Base-by-base conservation (phyloP, 2,329 filamentous ascomycete species). In the Sordariomycetes sp. region DNA sequence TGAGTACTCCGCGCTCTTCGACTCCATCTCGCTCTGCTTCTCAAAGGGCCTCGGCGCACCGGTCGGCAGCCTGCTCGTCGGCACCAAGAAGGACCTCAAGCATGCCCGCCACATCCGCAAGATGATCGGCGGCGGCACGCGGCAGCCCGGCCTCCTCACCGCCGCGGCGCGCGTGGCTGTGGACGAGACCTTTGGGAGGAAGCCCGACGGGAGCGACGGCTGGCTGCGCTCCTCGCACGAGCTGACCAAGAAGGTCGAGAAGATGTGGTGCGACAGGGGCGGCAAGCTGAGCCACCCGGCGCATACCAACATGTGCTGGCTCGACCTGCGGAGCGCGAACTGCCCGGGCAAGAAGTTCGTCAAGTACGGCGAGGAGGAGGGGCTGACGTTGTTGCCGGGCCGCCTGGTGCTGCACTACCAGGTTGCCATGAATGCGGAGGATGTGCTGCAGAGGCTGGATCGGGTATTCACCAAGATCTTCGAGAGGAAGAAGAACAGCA, bases 291-390 rank as follows among this genome's bases (percentile, higher is more conserved):
- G 68, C 15, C 67, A 79, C 39, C 80, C 82, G 0, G 79, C 83
- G 2, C 79, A 94, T 50, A 93, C 86, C n/a, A 94, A 94, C 59
- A 93, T 94, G 84, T 75, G 86, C 21, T 94, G 85, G 86, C 50
- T 93, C 38, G 80, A 93, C 53, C 61, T 92, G 12, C 70, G 75
- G 20, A 68, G 69, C 2, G 70, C 73, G 9, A 72, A 73, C 3
- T 63, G 66, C 40, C 51, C 53, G 11, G 40, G 33, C 6, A 51
- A 51, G 35, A 53, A 48, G 25, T 60, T 72, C 33, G 48, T 51
- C 11, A 49, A 57, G 43, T 49, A 66, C 21, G 61, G 59, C 6
- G 47, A 49, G 31, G 59, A 61, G 21, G 57, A 51, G 9, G 68
- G 68, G 0, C 46, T 73, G 37, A 59, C 55, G 39, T 44, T 68